Conservation (phyloP, 345 rosid genomes). For the Melaleuca quinquenervia region DNA sequence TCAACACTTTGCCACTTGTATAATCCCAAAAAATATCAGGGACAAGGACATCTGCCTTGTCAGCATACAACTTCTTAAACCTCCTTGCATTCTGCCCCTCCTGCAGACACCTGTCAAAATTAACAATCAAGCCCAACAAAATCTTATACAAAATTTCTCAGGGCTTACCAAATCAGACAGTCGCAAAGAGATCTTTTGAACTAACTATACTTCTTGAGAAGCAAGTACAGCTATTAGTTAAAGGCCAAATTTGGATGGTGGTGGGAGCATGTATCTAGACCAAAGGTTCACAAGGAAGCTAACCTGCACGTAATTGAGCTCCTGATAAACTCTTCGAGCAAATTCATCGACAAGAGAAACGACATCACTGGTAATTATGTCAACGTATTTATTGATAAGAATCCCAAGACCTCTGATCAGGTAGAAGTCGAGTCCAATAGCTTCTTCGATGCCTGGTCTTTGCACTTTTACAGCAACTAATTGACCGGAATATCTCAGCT, state of each 20-base stretch:
- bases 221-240: not conserved
- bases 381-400: slow-evolving; percentile 65
- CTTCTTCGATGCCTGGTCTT: slow-evolving; percentile 84
- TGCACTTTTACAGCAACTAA: slow-evolving; percentile 92
- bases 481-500: slow-evolving; percentile 63
- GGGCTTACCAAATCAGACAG: not conserved
- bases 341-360: slow-evolving; percentile 87
- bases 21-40: slow-evolving; percentile 98
- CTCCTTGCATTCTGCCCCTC: slow-evolving; percentile 96
- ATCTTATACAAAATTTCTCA: slow-evolving; percentile 1
- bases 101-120: slow-evolving; percentile 60
- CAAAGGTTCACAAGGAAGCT: slow-evolving; percentile 6
- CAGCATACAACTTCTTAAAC: slow-evolving; percentile 87
- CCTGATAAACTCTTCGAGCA: slow-evolving; percentile 86
- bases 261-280: not conserved
- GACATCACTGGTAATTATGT: slow-evolving; percentile 69
- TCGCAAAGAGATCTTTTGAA: not conserved
- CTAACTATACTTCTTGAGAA: not conserved
- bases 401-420: slow-evolving; percentile 72
- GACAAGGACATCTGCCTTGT: slow-evolving; percentile 81
- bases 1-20: slow-evolving; percentile 79
- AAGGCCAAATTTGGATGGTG: not conserved
- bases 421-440: slow-evolving; percentile 87
- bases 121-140: slow-evolving; percentile 34
- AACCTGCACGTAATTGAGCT: slow-evolving; percentile 92